Percentiles rank a stretch among this genome's conserved stretches.
phyloP scores from a whole-genome alignment of 805 yeast species.

The Starmerella apis region DNA sequence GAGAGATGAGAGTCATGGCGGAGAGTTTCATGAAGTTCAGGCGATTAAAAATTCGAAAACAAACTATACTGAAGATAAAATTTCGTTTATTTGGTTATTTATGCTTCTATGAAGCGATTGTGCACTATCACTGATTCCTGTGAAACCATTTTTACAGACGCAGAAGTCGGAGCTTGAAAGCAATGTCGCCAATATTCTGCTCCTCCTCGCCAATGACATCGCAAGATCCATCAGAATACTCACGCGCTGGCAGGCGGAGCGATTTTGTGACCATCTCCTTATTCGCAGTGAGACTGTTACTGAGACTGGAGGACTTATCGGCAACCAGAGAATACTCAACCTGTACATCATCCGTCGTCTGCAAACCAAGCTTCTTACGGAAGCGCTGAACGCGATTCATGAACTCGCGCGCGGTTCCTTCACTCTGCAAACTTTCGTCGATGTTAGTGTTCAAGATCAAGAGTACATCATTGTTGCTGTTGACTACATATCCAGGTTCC shows the following conservation, averaged over 20 bases:
- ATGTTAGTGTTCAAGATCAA: conserved; percentile 79
- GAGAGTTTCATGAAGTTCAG: too few species aligned
- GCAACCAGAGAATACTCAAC: conserved; percentile 66
- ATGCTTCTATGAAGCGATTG: too few species aligned
- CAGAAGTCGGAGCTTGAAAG: conserved; percentile 67
- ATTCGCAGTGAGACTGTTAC: conserved; percentile 52
- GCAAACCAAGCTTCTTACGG: conserved; percentile 90
- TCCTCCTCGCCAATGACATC: conserved; percentile 76
- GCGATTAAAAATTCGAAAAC: too few species aligned
- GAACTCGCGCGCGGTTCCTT: conserved; percentile 93
- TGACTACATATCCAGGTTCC: conserved; percentile 67
- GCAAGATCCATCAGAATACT: conserved; percentile 37
- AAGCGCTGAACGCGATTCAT: conserved; percentile 94
- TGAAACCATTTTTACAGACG: conserved; percentile 38
- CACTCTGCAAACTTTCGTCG: conserved; percentile 79
- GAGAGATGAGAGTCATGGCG: too few species aligned
- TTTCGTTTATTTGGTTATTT: too few species aligned
- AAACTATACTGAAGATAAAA: too few species aligned
- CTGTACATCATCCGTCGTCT: conserved; percentile 86
- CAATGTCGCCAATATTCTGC: conserved; percentile 66
- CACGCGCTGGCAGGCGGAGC: conserved; percentile 54
- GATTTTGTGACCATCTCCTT: conserved; percentile 62
- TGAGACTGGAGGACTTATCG: conserved; percentile 45
- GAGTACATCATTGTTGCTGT: conserved; percentile 82
- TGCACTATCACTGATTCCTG: too few species aligned